These are phyloP conservation scores for Beta macrorhiza DNA, from an alignment of 179 eudicot species.

Conservation along the genomic window DNA sequence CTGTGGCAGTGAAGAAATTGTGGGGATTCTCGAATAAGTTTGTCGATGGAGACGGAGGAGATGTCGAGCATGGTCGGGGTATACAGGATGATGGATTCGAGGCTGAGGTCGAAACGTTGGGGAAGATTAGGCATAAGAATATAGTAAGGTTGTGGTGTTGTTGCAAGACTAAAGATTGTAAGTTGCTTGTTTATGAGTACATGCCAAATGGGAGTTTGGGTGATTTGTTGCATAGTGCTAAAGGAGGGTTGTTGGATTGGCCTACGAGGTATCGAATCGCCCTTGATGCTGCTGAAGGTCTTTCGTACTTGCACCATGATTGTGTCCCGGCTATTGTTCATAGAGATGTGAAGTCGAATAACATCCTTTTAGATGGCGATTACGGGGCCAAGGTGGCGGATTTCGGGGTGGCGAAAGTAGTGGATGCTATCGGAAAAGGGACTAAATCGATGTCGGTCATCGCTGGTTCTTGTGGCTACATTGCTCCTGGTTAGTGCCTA, in stretches of 20 bases:
- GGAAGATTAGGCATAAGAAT: slow-evolving; percentile 83
- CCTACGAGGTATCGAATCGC: slow-evolving; percentile 59
- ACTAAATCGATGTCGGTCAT: slow-evolving; percentile 76
- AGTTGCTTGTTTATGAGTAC: slow-evolving; percentile 77
- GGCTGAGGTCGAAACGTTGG: slow-evolving; percentile 82
- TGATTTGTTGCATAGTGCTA: slow-evolving; percentile 66
- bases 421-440: slow-evolving; percentile 57
- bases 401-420: slow-evolving; percentile 79
- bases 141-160: slow-evolving; percentile 91
- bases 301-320: slow-evolving; percentile 84
- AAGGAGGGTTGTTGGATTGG: slow-evolving; percentile 76
- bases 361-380: slow-evolving; percentile 67
- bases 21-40: slow-evolving; percentile 37
- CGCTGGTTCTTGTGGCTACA: slow-evolving; percentile 90
- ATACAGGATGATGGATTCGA: slow-evolving; percentile 57
- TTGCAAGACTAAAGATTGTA: slow-evolving; percentile 58
- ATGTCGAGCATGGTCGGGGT: slow-evolving; percentile 39
- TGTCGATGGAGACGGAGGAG: slow-evolving; percentile 23
- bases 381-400: slow-evolving; percentile 81
- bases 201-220: slow-evolving; percentile 91
- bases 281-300: slow-evolving; percentile 77
- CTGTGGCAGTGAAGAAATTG: slow-evolving; percentile 71
- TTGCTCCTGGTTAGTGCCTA: slow-evolving; percentile 78
- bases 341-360: slow-evolving; percentile 75
- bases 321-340: slow-evolving; percentile 85